Percentiles rank a stretch among this genome's conserved stretches.
Conservation (phyloP, 805 yeast species). For the Kodamaea neixiangensis region DNA sequence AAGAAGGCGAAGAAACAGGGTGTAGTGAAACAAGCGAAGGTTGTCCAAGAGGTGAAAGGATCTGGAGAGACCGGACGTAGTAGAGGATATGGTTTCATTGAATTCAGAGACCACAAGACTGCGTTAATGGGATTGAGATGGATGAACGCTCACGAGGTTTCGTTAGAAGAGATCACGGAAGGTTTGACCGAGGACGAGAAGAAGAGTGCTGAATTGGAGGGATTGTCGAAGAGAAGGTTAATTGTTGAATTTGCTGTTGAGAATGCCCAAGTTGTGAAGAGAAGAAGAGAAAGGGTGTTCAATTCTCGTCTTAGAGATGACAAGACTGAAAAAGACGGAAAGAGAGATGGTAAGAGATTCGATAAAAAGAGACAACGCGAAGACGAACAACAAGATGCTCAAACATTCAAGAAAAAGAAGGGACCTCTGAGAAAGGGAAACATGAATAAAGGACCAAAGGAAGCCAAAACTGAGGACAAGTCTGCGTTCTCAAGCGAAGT, state of each 20-base stretch:
- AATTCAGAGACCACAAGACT: slow-evolving; percentile 85
- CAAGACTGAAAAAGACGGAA: slow-evolving; percentile 28
- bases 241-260: slow-evolving; percentile 96
- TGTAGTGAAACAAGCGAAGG: slow-evolving; percentile 90
- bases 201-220: slow-evolving; percentile 55
- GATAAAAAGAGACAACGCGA: slow-evolving; percentile 19
- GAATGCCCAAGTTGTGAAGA: slow-evolving; percentile 88
- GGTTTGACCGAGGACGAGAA: slow-evolving; percentile 73
- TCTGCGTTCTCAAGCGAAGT: slow-evolving; percentile 54
- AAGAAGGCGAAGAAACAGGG: slow-evolving; percentile 78
- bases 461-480: slow-evolving; percentile 18
- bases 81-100: slow-evolving; percentile 96
- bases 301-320: slow-evolving; percentile 28
- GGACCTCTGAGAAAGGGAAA: slow-evolving; percentile 39
- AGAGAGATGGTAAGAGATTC: slow-evolving; percentile 15
- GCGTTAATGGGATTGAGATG: slow-evolving; percentile 97
- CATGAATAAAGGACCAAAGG: slow-evolving; percentile 29
- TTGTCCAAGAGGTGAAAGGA: slow-evolving; percentile 89
- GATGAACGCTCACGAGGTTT: slow-evolving; percentile 91
- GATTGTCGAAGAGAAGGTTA: slow-evolving; percentile 64
- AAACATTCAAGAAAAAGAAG: slow-evolving; percentile 18
- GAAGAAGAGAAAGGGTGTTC: slow-evolving; percentile 73
- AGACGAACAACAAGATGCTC: slow-evolving; percentile 30
- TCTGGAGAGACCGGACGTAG: slow-evolving; percentile 85
- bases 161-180: slow-evolving; percentile 64